Conservation (phyloP, 495 filamentous ascomycete species). For the Chaetomium fimeti region DNA sequence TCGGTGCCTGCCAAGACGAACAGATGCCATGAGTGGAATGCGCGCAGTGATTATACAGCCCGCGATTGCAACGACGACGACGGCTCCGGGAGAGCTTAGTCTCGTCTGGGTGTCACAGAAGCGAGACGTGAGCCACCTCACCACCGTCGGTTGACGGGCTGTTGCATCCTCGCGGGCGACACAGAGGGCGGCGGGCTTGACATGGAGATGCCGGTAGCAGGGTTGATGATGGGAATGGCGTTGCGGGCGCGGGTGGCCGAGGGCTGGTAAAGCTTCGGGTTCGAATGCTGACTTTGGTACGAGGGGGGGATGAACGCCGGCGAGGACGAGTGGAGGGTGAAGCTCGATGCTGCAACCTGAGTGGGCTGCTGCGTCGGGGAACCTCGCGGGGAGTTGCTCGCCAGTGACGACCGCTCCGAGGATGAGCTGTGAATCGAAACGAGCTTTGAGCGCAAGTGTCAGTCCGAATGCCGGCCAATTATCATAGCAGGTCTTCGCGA, state of each 20-base stretch:
- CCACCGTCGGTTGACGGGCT: constrained; percentile 52
- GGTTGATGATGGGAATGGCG: constrained; percentile 98
- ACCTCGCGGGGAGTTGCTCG: constrained; percentile 89
- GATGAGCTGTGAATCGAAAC: constrained; percentile 82
- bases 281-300: constrained; percentile 51
- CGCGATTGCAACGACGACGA: constrained; percentile 37
- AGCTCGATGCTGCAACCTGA: constrained; percentile 70
- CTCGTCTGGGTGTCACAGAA: constrained; percentile 36
- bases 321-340: constrained; percentile 75
- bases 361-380: constrained; percentile 71
- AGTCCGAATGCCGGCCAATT: constrained; percentile 21
- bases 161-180: constrained; percentile 79
- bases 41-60: constrained; percentile 30
- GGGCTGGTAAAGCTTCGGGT: constrained; percentile 81
- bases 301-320: constrained; percentile 65
- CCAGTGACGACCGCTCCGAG: constrained; percentile 91
- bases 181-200: constrained; percentile 89
- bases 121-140: constrained; percentile 40
- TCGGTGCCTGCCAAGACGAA: constrained; percentile 45
- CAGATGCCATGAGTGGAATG: constrained; percentile 34
- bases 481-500: constrained; percentile 3
- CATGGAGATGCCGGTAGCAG: constrained; percentile 81
- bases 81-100: constrained; percentile 27
- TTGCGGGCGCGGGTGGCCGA: constrained; percentile 84
- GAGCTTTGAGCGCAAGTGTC: constrained; percentile 53